Percentiles rank a stretch among this genome's conserved stretches.
These are phyloP conservation scores for Phaffia rhodozyma DNA, from an alignment of 1,284 basidiomycete genomes.

Conservation along the genomic window DNA sequence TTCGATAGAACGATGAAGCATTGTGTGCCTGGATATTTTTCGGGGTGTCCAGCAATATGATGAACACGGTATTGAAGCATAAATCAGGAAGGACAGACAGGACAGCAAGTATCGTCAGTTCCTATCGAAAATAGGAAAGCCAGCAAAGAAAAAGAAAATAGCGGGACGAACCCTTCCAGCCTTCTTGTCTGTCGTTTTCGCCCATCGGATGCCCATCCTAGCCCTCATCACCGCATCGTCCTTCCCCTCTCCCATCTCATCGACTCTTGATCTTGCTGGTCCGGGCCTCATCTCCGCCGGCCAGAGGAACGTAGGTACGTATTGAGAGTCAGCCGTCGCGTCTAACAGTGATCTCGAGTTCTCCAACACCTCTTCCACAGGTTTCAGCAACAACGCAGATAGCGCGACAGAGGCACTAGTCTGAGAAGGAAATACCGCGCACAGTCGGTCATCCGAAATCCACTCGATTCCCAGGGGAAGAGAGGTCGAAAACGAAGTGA, in stretches of 20 bases:
- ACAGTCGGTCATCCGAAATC: slow-evolving; percentile 4
- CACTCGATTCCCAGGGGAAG: slow-evolving; percentile 14
- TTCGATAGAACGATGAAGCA: too few species aligned
- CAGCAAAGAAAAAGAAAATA: not conserved
- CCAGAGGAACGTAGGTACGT: slow-evolving; percentile 9
- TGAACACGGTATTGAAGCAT: too few species aligned
- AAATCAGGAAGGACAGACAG: too few species aligned
- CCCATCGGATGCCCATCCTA: slow-evolving; percentile 1
- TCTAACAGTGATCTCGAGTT: not conserved
- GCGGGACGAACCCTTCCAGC: not conserved
- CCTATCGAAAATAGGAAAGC: too few species aligned
- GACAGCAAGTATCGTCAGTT: too few species aligned
- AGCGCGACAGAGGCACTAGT: not conserved
- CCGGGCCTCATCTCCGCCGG: slow-evolving; percentile 3
- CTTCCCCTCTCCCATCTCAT: slow-evolving; percentile 1
- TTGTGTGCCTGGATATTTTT: too few species aligned
- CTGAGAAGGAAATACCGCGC: not conserved
- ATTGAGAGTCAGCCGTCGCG: not conserved
- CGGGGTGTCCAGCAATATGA: too few species aligned
- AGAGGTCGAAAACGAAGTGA: slow-evolving; percentile 4
- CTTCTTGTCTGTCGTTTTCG: slow-evolving; percentile 6
- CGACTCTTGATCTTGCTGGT: slow-evolving; percentile 6
- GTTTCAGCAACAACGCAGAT: not conserved
- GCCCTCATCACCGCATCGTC: not conserved
- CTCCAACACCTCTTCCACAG: not conserved